These are phyloP conservation scores for Blastobotrys chiropterorum DNA, from an alignment of 805 yeast species.

Conservation along the genomic window DNA sequence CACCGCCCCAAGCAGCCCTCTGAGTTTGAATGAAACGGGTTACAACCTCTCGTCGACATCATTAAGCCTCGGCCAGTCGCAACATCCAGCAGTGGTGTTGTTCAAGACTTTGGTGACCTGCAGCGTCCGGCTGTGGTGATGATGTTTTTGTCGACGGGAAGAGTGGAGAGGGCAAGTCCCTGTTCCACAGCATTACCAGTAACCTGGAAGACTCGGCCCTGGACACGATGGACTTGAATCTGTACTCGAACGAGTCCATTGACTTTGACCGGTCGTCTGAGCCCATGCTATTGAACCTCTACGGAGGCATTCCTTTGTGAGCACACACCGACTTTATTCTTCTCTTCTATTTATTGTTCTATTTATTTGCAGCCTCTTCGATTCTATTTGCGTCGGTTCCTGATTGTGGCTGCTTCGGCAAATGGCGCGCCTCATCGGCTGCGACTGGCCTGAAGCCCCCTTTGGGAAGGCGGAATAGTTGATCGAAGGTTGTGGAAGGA, in stretches of 20 bases:
- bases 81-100: conserved; percentile 30
- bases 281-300: background rate
- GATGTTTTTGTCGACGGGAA: background rate
- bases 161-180: conserved; percentile 1
- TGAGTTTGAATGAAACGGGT: conserved; percentile 4
- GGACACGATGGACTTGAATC: background rate
- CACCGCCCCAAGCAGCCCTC: conserved; percentile 15
- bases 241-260: background rate
- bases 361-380: background rate
- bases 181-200: background rate
- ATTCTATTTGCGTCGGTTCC: background rate
- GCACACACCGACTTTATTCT: background rate
- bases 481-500: background rate
- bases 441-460: conserved; percentile 7
- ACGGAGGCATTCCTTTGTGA: background rate
- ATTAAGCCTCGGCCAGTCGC: conserved; percentile 20
- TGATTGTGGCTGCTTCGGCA: conserved; percentile 3
- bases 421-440: conserved; percentile 2
- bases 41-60: conserved; percentile 7
- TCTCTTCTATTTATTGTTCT: background rate
- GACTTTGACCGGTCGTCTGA: background rate
- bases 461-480: background rate
- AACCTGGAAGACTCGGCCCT: background rate
- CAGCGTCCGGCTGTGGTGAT: conserved; percentile 3
- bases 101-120: conserved; percentile 1